Conservation (phyloP, 495 filamentous ascomycete species). For the Penicillium goetzii region DNA sequence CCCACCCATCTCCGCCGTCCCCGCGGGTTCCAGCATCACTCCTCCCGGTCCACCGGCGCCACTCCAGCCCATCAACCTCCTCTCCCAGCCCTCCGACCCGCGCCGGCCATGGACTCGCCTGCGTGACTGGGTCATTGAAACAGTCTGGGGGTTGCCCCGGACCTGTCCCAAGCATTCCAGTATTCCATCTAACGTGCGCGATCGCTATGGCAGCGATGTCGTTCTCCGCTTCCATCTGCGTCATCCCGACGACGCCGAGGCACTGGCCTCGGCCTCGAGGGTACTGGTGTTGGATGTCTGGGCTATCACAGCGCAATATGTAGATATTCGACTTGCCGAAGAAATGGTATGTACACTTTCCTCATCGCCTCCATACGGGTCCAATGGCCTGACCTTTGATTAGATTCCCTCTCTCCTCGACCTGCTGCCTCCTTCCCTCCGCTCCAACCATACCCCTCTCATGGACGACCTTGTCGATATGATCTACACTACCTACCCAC, state of each 20-base stretch:
- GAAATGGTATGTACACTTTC: constrained; percentile 62
- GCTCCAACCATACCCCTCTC: constrained; percentile 70
- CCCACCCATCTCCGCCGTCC: constrained; percentile 39
- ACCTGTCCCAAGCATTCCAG: constrained; percentile 27
- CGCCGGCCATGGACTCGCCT: constrained; percentile 55
- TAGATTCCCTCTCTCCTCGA: constrained; percentile 79
- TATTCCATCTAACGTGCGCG: constrained; percentile 55
- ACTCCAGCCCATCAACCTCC: constrained; percentile 42
- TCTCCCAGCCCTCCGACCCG: constrained; percentile 35
- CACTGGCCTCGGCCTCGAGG: constrained; percentile 72
- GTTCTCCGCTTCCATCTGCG: constrained; percentile 87
- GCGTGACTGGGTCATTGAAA: constrained; percentile 66
- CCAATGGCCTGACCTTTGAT: not conserved
- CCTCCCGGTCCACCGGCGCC: constrained; percentile 20
- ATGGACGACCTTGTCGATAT: constrained; percentile 81
- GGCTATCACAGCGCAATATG: constrained; percentile 79
- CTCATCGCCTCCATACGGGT: constrained; percentile 9
- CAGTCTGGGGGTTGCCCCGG: constrained; percentile 59
- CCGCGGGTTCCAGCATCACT: constrained; percentile 50
- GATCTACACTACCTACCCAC: constrained; percentile 77
- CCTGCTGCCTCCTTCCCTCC: constrained; percentile 75
- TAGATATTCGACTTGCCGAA: constrained; percentile 82
- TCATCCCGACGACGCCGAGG: constrained; percentile 67
- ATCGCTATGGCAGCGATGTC: constrained; percentile 77
- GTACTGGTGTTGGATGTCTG: constrained; percentile 87